phyloP scores from a whole-genome alignment of 768 basidiomycete species.

The Lactarius indigo region DNA sequence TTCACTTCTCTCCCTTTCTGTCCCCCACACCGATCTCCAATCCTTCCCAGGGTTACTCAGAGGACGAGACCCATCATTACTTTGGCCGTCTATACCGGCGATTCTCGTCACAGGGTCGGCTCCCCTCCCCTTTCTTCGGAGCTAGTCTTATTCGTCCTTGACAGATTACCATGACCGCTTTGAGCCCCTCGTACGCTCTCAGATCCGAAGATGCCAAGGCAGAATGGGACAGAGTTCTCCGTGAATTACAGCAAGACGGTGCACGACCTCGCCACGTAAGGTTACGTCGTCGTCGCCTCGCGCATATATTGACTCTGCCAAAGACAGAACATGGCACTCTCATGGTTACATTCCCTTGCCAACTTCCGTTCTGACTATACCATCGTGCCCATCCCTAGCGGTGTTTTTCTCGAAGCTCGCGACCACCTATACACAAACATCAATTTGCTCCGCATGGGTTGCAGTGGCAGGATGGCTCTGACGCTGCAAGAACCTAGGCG shows the following conservation, averaged over 20 bases:
- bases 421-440: conserved; percentile 79
- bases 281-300: conserved; percentile 12
- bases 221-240: conserved; percentile 61
- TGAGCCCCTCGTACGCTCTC: conserved; percentile 45
- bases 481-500: conserved; percentile 75
- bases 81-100: conserved; percentile 74
- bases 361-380: conserved; percentile 87
- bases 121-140: background rate
- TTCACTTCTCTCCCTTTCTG: conserved; percentile 19
- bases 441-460: conserved; percentile 79
- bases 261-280: conserved; percentile 68
- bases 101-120: conserved; percentile 59
- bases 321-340: conserved; percentile 65
- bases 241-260: conserved; percentile 60
- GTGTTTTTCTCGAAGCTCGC: conserved; percentile 57
- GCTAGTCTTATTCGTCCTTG: background rate
- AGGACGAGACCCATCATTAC: conserved; percentile 56
- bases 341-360: conserved; percentile 81
- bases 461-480: conserved; percentile 72
- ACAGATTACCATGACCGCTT: conserved; percentile 59
- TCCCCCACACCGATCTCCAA: background rate
- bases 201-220: conserved; percentile 42
- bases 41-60: conserved; percentile 56
- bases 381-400: conserved; percentile 73
- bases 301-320: background rate